Conservation (phyloP, 768 basidiomycete genomes). For the Rhodotorula toruloides region DNA sequence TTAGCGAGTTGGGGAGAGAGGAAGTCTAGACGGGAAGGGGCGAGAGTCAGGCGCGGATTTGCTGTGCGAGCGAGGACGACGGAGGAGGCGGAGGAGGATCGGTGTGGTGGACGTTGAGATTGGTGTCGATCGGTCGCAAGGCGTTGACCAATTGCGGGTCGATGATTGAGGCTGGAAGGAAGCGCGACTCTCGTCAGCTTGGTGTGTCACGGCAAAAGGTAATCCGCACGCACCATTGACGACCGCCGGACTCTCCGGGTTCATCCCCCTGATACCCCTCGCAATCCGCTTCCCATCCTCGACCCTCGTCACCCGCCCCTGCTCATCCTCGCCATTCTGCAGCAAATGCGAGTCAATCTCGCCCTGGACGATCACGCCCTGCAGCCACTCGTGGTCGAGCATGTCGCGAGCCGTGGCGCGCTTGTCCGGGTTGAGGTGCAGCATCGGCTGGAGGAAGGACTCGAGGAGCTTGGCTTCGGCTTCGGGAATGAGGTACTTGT, state of each 20-base stretch:
- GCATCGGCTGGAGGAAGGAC: constrained; percentile 80
- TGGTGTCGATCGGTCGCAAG: constrained; percentile 32
- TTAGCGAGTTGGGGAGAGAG: background rate
- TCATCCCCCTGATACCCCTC: constrained; percentile 31
- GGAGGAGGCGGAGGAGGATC: constrained; percentile 31
- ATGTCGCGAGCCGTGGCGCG: constrained; percentile 83
- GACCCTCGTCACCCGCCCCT: constrained; percentile 18
- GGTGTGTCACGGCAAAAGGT: background rate
- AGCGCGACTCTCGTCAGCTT: background rate
- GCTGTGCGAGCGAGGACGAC: constrained; percentile 9
- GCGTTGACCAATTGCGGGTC: constrained; percentile 34
- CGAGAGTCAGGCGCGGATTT: background rate
- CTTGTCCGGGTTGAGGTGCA: constrained; percentile 78
- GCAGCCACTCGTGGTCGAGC: constrained; percentile 76
- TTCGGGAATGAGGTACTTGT: constrained; percentile 90
- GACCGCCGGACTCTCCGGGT: constrained; percentile 20
- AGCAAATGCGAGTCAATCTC: constrained; percentile 36
- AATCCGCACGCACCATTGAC: constrained; percentile 7
- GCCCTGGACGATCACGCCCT: constrained; percentile 61
- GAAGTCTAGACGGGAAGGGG: background rate
- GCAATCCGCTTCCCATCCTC: constrained; percentile 23
- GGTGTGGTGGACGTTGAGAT: constrained; percentile 33
- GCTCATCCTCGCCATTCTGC: constrained; percentile 18
- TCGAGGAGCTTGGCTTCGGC: constrained; percentile 74
- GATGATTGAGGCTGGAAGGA: constrained; percentile 7